phyloP scores from a whole-genome alignment of 1,284 basidiomycete genomes.

The Volvariella surrecta region DNA sequence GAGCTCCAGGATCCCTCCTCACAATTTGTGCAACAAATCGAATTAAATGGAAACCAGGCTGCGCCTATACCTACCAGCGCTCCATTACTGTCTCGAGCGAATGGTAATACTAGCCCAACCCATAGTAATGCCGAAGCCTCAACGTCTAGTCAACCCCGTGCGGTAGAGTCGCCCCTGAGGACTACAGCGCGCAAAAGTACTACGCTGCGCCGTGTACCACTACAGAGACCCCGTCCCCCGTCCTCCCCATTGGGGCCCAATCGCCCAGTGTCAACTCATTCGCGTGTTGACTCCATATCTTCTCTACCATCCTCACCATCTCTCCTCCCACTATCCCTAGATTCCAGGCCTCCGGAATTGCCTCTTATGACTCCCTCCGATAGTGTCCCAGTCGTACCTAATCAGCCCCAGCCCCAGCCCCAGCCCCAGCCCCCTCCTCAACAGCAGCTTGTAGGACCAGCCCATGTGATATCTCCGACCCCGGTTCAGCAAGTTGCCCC shows the following conservation, averaged over 20 bases:
- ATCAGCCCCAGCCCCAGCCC: not conserved
- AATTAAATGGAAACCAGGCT: too few relatives aligned
- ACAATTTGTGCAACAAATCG: too few relatives aligned
- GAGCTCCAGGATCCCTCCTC: too few relatives aligned
- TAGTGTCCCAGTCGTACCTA: too few relatives aligned
- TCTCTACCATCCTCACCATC: conserved; percentile 16
- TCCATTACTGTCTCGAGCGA: too few relatives aligned
- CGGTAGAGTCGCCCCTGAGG: not conserved
- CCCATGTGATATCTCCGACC: too few relatives aligned
- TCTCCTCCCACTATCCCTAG: too few relatives aligned
- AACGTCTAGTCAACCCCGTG: too few relatives aligned
- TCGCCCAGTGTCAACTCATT: conserved; percentile 9
- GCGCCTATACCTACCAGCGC: too few relatives aligned
- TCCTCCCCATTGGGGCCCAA: conserved; percentile 33
- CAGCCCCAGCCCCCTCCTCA: not conserved
- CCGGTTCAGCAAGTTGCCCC: too few relatives aligned
- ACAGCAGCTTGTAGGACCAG: not conserved
- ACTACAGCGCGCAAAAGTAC: conserved; percentile 33
- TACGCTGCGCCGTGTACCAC: conserved; percentile 52
- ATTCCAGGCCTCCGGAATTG: not conserved
- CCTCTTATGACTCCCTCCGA: not conserved
- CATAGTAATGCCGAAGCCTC: too few relatives aligned
- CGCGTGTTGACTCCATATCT: conserved; percentile 16
- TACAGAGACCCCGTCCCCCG: conserved; percentile 28
- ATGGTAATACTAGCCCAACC: too few relatives aligned